phyloP scores from a whole-genome alignment of 176 grass and related monocot species.

The Ananas comosus region DNA sequence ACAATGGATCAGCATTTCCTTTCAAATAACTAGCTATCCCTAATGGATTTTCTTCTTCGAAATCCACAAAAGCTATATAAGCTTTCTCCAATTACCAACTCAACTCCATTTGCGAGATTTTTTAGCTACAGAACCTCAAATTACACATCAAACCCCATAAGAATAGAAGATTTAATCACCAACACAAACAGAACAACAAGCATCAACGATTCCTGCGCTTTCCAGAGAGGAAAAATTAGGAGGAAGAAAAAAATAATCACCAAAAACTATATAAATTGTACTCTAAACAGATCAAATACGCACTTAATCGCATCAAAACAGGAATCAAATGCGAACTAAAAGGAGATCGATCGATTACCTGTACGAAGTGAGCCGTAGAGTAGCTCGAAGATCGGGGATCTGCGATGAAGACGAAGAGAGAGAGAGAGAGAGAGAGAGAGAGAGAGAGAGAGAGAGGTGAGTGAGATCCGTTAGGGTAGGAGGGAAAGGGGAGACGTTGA shows the following conservation, averaged over 20 bases:
- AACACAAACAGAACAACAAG: background rate
- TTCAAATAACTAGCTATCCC: background rate
- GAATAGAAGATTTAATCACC: background rate
- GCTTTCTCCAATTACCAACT: conserved; percentile 6
- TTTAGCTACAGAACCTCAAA: background rate
- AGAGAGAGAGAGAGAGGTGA: background rate
- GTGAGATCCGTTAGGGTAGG: background rate
- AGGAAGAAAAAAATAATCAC: background rate
- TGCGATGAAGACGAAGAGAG: background rate
- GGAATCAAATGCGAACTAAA: background rate
- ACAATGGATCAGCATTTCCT: background rate
- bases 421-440: background rate
- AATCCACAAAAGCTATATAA: background rate
- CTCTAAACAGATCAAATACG: background rate
- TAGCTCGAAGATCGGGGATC: background rate
- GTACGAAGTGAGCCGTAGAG: background rate
- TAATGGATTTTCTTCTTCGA: background rate
- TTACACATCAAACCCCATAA: background rate
- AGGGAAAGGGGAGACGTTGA: background rate
- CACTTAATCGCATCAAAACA: background rate
- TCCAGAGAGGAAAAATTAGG: background rate
- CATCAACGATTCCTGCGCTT: background rate
- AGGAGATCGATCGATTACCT: conserved; percentile 4
- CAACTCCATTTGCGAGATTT: conserved; percentile 14
- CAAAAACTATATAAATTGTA: background rate